Base-by-base conservation (phyloP, 2,329 filamentous ascomycete genomes). In the Delphinella strobiligena region DNA sequence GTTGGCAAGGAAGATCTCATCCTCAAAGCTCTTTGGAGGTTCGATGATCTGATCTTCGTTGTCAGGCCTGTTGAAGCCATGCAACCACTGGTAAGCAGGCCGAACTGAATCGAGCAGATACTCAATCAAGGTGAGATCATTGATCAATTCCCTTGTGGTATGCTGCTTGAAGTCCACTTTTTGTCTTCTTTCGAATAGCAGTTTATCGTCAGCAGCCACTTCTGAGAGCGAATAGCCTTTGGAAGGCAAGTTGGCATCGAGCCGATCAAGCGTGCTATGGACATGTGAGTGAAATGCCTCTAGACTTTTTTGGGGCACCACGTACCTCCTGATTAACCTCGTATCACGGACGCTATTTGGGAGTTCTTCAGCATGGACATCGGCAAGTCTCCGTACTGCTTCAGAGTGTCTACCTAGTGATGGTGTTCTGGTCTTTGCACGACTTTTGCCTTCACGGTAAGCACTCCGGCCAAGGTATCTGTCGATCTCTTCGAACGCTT, bases 1-100 rank as follows among this genome's bases (percentile, higher is more conserved):
- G 47, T 66, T 67, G 14, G 63, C 62, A 33, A 61, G 47, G 45
- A 38, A 46, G 8, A 46, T 55, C 27, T 59, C 57, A 45, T 63
- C 57, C 9, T 60, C 49, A 22, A 42, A 41, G 14, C 55, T 46
- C 12, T 44, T 40, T 8, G 32, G 54, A 14, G 54, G 39, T 12
- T 54, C 47, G 19, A 51, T 47, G 31, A 56, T 54, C 52, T 55
- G 58, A 19, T 53, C 51, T 17, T 40, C 8, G 7, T 27, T 7
- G 12, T 12, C 12, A 12, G 12, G 22, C 7, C 12, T 27, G 12
- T 27, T 12, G 22, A 7, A 27, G 3, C 9, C 32, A 19, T n/a
- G 18, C 4, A 22, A 4, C 27, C 42, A 8, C 30, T 29, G 27
- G n/a, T 15, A 12, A 17, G 49, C 52, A n/a, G 44, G 43, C 17